These are phyloP conservation scores for Plasmodium yoelii DNA, from an alignment of 169 alveolate genomes.

Conservation along the genomic window DNA sequence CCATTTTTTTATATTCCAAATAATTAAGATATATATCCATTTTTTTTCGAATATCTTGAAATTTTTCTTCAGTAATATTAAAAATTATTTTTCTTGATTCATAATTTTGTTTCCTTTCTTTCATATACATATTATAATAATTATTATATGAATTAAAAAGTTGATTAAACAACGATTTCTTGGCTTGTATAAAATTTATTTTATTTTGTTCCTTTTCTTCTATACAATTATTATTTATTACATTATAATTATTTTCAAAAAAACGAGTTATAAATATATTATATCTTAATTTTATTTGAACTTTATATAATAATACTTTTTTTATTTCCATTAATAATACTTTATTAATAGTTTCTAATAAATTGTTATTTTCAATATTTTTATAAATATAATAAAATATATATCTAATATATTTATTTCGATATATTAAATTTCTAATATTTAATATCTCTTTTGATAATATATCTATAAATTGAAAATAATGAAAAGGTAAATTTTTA, in stretches of 20 bases:
- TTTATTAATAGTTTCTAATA: constrained; percentile 17
- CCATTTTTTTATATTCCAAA: constrained; percentile 24
- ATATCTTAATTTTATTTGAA: constrained; percentile 47
- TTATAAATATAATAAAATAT: constrained; percentile 58
- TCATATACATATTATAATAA: constrained; percentile 10
- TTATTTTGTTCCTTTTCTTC: constrained; percentile 13
- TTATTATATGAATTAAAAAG: constrained; percentile 17
- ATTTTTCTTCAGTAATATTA: constrained; percentile 12
- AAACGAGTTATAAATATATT: constrained; percentile 56
- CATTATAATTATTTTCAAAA: constrained; percentile 18
- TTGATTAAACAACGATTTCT: constrained; percentile 10
- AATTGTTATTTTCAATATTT: neutral
- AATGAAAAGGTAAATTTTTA: constrained; percentile 33
- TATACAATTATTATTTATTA: neutral
- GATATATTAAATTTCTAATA: constrained; percentile 53
- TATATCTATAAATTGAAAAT: constrained; percentile 29
- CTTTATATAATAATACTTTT: constrained; percentile 32
- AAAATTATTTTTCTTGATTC: neutral
- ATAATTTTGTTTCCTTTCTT: neutral
- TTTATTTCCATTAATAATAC: constrained; percentile 30
- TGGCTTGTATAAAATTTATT: constrained; percentile 27
- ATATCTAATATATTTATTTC: constrained; percentile 65
- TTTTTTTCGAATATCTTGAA: constrained; percentile 12
- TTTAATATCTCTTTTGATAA: constrained; percentile 52
- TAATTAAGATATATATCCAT: constrained; percentile 22